phyloP scores from a whole-genome alignment of 352 stramenopile species.

The Phytopythium chamaehyphon region DNA sequence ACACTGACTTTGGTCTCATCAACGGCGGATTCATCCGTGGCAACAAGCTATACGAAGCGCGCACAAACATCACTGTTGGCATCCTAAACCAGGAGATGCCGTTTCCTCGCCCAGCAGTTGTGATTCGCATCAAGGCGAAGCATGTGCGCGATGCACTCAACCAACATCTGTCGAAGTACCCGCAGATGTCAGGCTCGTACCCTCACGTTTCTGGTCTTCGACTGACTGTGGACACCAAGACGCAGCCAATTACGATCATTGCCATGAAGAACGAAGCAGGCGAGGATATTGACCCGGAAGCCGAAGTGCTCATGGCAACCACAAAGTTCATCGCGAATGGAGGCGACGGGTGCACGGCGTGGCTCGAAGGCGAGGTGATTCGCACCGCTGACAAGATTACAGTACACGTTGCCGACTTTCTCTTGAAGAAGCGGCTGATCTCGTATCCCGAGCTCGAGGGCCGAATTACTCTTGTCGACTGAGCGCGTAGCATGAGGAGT shows the following conservation, averaged over 20 bases:
- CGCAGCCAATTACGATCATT: constrained; percentile 20
- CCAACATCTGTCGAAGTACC: constrained; percentile 77
- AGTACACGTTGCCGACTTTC: constrained; percentile 40
- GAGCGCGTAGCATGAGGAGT: constrained; percentile 3
- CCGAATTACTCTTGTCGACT: constrained; percentile 68
- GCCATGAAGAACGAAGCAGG: constrained; percentile 42
- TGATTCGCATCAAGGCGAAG: constrained; percentile 59
- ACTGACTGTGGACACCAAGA: constrained; percentile 27
- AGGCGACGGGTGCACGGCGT: constrained; percentile 72
- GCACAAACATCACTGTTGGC: constrained; percentile 60
- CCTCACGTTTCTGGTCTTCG: constrained; percentile 75
- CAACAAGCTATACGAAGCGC: constrained; percentile 70
- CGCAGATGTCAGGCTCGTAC: constrained; percentile 66
- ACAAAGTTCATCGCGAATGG: constrained; percentile 78
- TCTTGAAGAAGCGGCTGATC: constrained; percentile 69
- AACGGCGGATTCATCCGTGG: constrained; percentile 89
- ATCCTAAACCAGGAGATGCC: constrained; percentile 85
- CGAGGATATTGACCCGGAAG: constrained; percentile 46
- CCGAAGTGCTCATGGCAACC: constrained; percentile 60
- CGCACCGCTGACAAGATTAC: constrained; percentile 44
- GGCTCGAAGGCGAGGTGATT: constrained; percentile 56
- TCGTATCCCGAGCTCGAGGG: constrained; percentile 52
- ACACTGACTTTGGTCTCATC: constrained; percentile 70
- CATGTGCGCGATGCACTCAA: constrained; percentile 70
- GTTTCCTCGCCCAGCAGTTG: constrained; percentile 65